phyloP scores from a whole-genome alignment of 2,329 filamentous ascomycete species.

The Pyricularia pennisetigena region DNA sequence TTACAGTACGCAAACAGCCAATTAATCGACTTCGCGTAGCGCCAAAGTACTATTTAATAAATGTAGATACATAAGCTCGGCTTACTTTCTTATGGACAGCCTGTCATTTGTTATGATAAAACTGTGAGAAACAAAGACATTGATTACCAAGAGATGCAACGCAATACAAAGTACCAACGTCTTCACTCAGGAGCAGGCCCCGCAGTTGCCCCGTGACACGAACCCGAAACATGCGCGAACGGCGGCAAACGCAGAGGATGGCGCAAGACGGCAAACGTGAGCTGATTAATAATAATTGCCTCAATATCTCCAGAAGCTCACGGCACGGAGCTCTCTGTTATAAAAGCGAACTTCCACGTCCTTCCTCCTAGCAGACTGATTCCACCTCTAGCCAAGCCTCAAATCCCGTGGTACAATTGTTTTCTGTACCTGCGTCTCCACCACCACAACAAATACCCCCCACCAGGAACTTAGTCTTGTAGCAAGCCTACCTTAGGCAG shows the following conservation, averaged over 20 bases:
- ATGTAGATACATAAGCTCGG: too few species aligned
- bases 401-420: background rate
- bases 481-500: background rate
- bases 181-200: background rate
- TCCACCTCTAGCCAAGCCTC: background rate
- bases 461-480: background rate
- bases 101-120: background rate
- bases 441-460: background rate
- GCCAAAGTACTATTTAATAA: too few species aligned
- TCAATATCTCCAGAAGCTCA: background rate
- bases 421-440: background rate
- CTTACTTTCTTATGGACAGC: background rate
- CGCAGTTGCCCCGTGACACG: background rate
- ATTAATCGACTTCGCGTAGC: background rate
- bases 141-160: background rate
- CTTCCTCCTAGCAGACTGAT: background rate
- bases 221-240: background rate
- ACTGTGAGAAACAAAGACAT: background rate
- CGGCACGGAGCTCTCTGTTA: background rate
- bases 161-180: background rate
- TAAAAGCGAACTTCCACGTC: background rate
- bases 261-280: background rate
- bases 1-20: background rate
- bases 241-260: background rate
- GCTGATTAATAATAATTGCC: constrained; percentile 4